A percentile compares a stretch with the other conserved stretches of the same genome.
phyloP scores from a whole-genome alignment of 2,329 filamentous ascomycete species.

The Colletotrichum tropicale region DNA sequence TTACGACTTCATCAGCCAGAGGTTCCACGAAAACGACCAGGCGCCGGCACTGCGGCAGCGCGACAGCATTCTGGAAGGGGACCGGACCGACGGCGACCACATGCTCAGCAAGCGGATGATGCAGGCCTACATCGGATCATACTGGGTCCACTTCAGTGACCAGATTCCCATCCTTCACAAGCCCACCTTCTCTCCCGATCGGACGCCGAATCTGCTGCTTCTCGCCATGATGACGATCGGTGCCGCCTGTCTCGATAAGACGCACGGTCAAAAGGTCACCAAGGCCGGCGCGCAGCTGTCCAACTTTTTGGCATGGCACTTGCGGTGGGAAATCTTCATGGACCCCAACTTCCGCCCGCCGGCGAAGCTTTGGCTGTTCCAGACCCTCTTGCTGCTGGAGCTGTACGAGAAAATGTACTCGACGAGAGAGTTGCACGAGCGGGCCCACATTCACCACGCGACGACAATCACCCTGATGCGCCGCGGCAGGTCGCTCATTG shows the following conservation, averaged over 20 bases:
- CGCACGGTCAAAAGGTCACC: conserved; percentile 74
- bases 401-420: conserved; percentile 99
- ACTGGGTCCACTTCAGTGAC: conserved; percentile 93
- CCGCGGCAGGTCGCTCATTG: conserved; percentile 87
- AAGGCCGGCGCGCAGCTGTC: conserved; percentile 82
- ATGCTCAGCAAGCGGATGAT: conserved; percentile 91
- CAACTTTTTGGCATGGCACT: conserved; percentile 88
- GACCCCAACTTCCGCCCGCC: conserved; percentile 88
- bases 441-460: conserved; percentile 95
- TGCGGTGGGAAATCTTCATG: conserved; percentile 97
- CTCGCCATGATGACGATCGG: conserved; percentile 92
- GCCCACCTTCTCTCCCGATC: conserved; percentile 89
- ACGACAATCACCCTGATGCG: conserved; percentile 96
- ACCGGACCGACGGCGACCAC: conserved; percentile 68
- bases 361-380: conserved; percentile 95
- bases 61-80: conserved; percentile 78
- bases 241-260: conserved; percentile 85
- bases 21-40: conserved; percentile 82
- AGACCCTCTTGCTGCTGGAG: conserved; percentile 86
- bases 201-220: conserved; percentile 82
- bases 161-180: conserved; percentile 95
- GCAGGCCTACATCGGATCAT: conserved; percentile 91
- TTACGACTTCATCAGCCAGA: conserved; percentile 78
- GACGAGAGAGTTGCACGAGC: conserved; percentile 87
- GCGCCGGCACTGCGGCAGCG: conserved; percentile 76